Conservation (phyloP, 2,329 filamentous ascomycete species). For the Talaromyces pinophilus region DNA sequence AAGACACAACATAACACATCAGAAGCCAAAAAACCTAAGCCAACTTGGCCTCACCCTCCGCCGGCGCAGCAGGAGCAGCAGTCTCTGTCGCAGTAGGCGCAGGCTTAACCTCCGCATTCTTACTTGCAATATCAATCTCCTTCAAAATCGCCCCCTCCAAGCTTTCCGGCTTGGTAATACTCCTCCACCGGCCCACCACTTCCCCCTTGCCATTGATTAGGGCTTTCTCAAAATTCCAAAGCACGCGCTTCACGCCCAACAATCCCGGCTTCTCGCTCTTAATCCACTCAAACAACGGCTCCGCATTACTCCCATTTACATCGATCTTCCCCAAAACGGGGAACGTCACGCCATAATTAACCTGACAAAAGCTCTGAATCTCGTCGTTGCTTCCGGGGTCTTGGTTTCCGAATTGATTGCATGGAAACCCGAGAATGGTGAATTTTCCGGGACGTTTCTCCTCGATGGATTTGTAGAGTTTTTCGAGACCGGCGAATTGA, state of each 20-base stretch:
- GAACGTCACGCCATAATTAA: slow-evolving; percentile 94
- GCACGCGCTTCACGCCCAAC: slow-evolving; percentile 83
- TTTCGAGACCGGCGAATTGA: slow-evolving; percentile 88
- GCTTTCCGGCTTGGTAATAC: slow-evolving; percentile 79
- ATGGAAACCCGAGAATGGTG: slow-evolving; percentile 89
- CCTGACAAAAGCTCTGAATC: slow-evolving; percentile 80
- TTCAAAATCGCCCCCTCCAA: slow-evolving; percentile 75
- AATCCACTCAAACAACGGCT: slow-evolving; percentile 76
- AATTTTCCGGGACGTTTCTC: slow-evolving; percentile 73
- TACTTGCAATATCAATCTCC: slow-evolving; percentile 64
- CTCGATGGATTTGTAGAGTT: slow-evolving; percentile 77
- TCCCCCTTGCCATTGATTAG: slow-evolving; percentile 80
- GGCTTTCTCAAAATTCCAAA: slow-evolving; percentile 99
- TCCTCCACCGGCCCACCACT: slow-evolving; percentile 84
- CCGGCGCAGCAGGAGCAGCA: slow-evolving; percentile 17
- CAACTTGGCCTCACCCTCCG: slow-evolving; percentile 17
- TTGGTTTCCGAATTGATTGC: slow-evolving; percentile 94
- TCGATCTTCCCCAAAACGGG: slow-evolving; percentile 89
- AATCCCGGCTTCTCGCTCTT: slow-evolving; percentile 74
- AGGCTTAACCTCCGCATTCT: slow-evolving; percentile 29
- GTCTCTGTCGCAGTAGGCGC: slow-evolving; percentile 20
- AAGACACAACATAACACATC: neutral
- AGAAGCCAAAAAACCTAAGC: neutral
- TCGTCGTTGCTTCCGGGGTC: slow-evolving; percentile 82
- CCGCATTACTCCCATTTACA: slow-evolving; percentile 82